These are phyloP conservation scores for Closterium sp. DNA, from an alignment of 139 green algal genomes.

Conservation along the genomic window DNA sequence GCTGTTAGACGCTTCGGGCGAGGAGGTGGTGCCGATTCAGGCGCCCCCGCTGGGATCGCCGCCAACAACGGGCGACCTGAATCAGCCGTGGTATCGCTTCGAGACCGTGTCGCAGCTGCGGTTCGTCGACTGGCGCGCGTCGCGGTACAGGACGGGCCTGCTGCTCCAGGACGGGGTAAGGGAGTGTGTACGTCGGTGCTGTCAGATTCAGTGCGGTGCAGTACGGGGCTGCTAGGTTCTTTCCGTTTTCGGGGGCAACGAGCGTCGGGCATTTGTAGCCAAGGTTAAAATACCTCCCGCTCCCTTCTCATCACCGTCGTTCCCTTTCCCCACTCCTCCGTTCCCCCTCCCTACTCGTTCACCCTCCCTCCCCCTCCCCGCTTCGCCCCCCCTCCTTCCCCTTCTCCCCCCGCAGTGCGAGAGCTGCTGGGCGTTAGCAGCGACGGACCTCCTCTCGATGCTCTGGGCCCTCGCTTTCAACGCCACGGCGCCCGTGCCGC, in stretches of 20 bases:
- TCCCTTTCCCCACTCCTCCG: neutral
- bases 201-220: neutral
- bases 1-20: neutral
- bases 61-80: neutral
- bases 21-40: neutral
- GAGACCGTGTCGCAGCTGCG: neutral
- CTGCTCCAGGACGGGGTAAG: neutral
- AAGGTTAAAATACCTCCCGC: neutral
- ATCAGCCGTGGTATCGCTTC: neutral
- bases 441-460: constrained; percentile 86
- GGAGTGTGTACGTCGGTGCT: neutral
- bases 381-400: neutral
- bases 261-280: neutral
- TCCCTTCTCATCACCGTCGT: neutral
- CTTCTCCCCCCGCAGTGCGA: constrained; percentile 66
- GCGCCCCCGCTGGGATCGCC: neutral
- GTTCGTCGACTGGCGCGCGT: neutral
- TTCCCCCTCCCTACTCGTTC: neutral
- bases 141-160: neutral
- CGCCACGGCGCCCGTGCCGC: neutral
- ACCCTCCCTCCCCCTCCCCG: neutral
- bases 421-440: constrained; percentile 90
- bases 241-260: neutral
- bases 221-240: neutral
- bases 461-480: constrained; percentile 70